Base-by-base conservation (phyloP, 2,329 filamentous ascomycete species). In the Camptophora hylomeconis region DNA sequence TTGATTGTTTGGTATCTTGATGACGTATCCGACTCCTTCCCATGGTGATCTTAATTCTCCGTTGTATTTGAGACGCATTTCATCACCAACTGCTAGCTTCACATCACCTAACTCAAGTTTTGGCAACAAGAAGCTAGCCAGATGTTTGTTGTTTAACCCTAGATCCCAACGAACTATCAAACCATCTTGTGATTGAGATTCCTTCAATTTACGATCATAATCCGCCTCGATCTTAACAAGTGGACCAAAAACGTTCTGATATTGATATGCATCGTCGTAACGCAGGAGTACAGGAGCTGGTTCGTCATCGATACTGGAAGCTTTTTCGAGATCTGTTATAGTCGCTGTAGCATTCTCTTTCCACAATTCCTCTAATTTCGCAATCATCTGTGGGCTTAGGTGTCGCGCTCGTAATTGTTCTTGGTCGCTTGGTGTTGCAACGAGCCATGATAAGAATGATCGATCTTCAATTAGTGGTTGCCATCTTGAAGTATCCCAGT, bases 1-100 rank as follows among this genome's bases (percentile, higher is more conserved):
- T 60, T 93, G 84, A 57, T 95, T 95, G 66, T 98, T 95, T 13
- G 89, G 92, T 36, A 98, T 95, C 61, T 98, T 98, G 61, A 95
- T 86, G 37, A 98, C 89, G 55, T 98, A 98, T 40, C 89, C 89
- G 18, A 98, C 89, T 20, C 89, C 89, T 53, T 98, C 89, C 89
- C 89, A 98, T 35, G 82, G 74, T 9, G 80, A 71, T 22, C 86
- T 80, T 27, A 98, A 65, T 55, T 95, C 89, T 42, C 92, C 89
- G 42, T 83, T 92, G 60, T 98, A 98, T 45, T 89, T 83, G 39
- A 98, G 65, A 23, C 89, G 80, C 89, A 98, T 98, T 55, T 98
- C 89, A 49, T 98, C 89, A 37, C 89, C 89, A 12, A 98, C 89
- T 3, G 89, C 89, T 45, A 98, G 69, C 58, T 98, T 98, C 44